phyloP scores from a whole-genome alignment of 768 basidiomycete species.

The Russula brevipes region DNA sequence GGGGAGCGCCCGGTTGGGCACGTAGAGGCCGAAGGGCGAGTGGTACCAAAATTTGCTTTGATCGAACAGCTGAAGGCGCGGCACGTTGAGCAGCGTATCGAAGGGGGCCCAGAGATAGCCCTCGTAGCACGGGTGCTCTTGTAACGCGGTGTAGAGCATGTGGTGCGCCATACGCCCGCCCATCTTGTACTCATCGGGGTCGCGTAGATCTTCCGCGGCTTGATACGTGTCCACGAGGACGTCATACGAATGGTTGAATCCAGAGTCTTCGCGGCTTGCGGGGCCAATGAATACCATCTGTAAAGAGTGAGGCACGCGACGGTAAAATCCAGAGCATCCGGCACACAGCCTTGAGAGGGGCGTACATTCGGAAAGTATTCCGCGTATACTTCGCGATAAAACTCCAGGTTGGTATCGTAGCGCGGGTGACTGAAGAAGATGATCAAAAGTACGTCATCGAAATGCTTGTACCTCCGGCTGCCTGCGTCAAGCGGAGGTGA shows the following conservation, averaged over 20 bases:
- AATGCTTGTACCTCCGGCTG: slow-evolving; percentile 33
- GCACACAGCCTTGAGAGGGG: not conserved
- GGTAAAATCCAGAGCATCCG: not conserved
- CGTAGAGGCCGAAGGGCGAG: slow-evolving; percentile 41
- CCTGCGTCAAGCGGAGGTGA: slow-evolving; percentile 17
- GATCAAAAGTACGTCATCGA: slow-evolving; percentile 41
- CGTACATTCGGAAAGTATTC: slow-evolving; percentile 48
- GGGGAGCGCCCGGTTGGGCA: slow-evolving; percentile 38
- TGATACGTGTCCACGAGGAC: slow-evolving; percentile 45
- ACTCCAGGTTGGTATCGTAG: slow-evolving; percentile 45
- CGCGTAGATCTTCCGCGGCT: slow-evolving; percentile 39
- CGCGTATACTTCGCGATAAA: slow-evolving; percentile 42
- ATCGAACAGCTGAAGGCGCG: slow-evolving; percentile 43
- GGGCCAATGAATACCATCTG: slow-evolving; percentile 49
- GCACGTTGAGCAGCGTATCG: slow-evolving; percentile 46
- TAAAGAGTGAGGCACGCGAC: not conserved
- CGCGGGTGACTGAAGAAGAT: slow-evolving; percentile 49
- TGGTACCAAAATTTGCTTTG: slow-evolving; percentile 47
- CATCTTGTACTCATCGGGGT: slow-evolving; percentile 38
- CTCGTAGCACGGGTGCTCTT: slow-evolving; percentile 42
- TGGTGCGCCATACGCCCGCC: slow-evolving; percentile 51
- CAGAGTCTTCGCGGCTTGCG: slow-evolving; percentile 41
- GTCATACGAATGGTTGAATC: slow-evolving; percentile 47
- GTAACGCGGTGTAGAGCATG: slow-evolving; percentile 46
- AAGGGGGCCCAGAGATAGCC: slow-evolving; percentile 52